A percentile compares a stretch with the other conserved stretches of the same genome.
Conservation (phyloP, 108 stramenopile species). For the Nitzschia palea region DNA sequence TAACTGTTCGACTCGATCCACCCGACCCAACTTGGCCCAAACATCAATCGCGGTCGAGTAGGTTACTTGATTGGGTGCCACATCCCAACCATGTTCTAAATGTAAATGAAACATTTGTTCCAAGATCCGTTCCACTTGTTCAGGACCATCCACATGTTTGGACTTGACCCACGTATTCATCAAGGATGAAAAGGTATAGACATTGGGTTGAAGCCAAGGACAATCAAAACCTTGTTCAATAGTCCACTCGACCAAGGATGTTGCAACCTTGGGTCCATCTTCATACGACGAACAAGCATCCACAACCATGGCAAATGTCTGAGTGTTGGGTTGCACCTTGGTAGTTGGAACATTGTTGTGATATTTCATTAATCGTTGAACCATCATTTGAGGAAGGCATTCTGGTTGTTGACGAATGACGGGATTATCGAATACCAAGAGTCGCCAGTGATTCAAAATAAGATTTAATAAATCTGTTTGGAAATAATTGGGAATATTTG, state of each 20-base stretch:
- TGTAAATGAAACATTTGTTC: slow-evolving; percentile 57
- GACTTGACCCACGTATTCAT: slow-evolving; percentile 73
- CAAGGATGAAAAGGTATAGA: slow-evolving; percentile 62
- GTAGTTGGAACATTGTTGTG: slow-evolving; percentile 3
- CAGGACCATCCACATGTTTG: slow-evolving; percentile 45
- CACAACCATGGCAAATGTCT: slow-evolving; percentile 37
- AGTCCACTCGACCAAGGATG: slow-evolving; percentile 17
- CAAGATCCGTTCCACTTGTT: slow-evolving; percentile 60
- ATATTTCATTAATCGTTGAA: slow-evolving; percentile 10
- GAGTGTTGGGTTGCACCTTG: slow-evolving; percentile 30
- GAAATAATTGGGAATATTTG: slow-evolving; percentile 18
- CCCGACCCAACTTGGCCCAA: slow-evolving; percentile 57
- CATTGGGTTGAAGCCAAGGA: slow-evolving; percentile 21
- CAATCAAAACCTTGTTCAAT: slow-evolving; percentile 12
- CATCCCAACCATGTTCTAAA: slow-evolving; percentile 16
- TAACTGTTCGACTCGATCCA: slow-evolving; percentile 24
- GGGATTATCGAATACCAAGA: background rate
- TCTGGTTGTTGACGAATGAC: background rate
- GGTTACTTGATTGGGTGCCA: slow-evolving; percentile 56
- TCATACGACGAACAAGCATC: slow-evolving; percentile 24
- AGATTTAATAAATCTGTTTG: slow-evolving; percentile 29
- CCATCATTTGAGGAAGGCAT: slow-evolving; percentile 10
- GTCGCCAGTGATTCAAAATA: slow-evolving; percentile 36
- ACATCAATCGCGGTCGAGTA: slow-evolving; percentile 63
- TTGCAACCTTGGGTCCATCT: slow-evolving; percentile 9